These are phyloP conservation scores for Gossypioides kirkii DNA, from an alignment of 345 rosid species.

Conservation along the genomic window DNA sequence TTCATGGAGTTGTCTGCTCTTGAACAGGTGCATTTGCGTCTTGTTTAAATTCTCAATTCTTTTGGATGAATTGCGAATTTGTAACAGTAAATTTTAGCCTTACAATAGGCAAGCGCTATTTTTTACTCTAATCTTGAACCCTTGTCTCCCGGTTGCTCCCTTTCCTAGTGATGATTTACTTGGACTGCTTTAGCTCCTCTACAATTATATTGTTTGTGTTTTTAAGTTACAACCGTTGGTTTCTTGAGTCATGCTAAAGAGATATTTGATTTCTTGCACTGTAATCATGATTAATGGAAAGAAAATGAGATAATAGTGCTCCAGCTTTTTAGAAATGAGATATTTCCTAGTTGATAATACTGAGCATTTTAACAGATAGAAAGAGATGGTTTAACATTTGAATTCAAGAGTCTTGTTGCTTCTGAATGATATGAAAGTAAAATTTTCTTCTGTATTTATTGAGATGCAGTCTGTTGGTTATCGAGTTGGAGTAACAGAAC, in stretches of 20 bases:
- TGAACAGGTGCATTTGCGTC: constrained; percentile 63
- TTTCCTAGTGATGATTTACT: background rate
- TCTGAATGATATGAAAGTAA: background rate
- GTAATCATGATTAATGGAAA: background rate
- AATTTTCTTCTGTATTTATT: constrained; percentile 2
- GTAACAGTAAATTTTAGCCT: background rate
- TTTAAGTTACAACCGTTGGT: background rate
- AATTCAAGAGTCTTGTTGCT: background rate
- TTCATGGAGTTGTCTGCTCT: constrained; percentile 83
- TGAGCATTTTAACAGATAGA: background rate
- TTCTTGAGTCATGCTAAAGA: background rate
- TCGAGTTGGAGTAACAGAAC: constrained; percentile 88
- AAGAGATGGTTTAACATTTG: background rate
- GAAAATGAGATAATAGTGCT: background rate
- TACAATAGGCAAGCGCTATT: background rate
- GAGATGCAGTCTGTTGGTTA: constrained; percentile 84
- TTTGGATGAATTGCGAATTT: background rate
- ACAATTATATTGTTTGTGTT: background rate
- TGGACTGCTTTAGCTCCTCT: background rate
- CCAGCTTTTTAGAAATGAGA: background rate
- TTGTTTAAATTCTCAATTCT: background rate
- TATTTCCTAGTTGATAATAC: background rate
- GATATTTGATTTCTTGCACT: background rate
- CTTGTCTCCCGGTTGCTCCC: background rate
- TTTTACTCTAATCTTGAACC: background rate